Base-by-base conservation (phyloP, 257 asterid species). In the Striga asiatica region DNA sequence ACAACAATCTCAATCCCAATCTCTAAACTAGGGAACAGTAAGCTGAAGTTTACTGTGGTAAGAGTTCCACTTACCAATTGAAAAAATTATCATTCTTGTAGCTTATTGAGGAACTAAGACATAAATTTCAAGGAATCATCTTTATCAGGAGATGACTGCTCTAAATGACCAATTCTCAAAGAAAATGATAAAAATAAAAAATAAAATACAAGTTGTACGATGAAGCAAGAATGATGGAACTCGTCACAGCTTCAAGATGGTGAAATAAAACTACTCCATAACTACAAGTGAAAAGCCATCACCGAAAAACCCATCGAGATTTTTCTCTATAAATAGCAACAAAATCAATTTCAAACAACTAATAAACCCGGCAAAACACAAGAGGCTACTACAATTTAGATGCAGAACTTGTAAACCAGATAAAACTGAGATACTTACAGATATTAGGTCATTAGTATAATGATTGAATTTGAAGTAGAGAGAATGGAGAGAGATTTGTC, bases 371-470 rank as follows among this genome's bases (percentile, higher is more conserved):
- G 8, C 12, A 12, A 60, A 53, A 24, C n/a, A 28, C 0, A 8
- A 45, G 13, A 8, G 29, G 27, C 8, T 27, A 46, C 2, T 12
- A 25, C 31, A 58, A 34, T 20, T 68, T 56, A 61, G 70, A 71
- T 66, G 62, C 68, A 52, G 42, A 35, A 53, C 55, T 47, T 14
- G 20, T 3, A 35, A 19, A 62, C 13, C 23, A 62, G 74, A 74
- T 62, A 70, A 60, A 60, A 51, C 21, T 29, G 32, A 46, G 52
- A 52, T 12, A 64, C 75, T 74, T 72, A 75, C 81, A 65, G 49
- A 56, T 35, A 34, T 43, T 47, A 56, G 54, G 67, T 32, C 77
- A 78, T 75, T n/a, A 66, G 65, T 56, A 38, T 12, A 54, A 51
- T 31, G 19, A 32, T 28, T 42, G 27, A 10, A 8, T 11, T 37